phyloP scores from a whole-genome alignment of 2,329 filamentous ascomycete species.

The Penicillium sp. region DNA sequence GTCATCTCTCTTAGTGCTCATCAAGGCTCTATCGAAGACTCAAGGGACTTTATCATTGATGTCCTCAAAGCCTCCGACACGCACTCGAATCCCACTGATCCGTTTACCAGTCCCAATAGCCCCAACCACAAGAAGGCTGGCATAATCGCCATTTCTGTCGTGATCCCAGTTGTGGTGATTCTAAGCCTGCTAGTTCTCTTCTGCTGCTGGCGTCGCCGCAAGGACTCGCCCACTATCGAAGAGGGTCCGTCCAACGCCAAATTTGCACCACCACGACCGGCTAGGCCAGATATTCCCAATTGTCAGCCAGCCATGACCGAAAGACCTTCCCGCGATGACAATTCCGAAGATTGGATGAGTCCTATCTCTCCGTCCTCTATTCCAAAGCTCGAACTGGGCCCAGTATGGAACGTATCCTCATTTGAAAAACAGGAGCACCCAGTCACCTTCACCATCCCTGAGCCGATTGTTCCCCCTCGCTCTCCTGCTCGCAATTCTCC shows the following conservation, averaged over 20 bases:
- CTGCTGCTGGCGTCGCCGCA: conserved; percentile 37
- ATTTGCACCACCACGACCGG: conserved; percentile 20
- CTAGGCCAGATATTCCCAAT: conserved; percentile 23
- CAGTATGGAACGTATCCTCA: conserved; percentile 33
- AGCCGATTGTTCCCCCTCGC: conserved; percentile 29
- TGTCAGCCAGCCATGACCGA: conserved; percentile 26
- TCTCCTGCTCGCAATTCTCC: conserved; percentile 33
- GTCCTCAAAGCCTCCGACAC: conserved; percentile 25
- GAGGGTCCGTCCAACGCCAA: conserved; percentile 28
- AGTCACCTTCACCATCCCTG: conserved; percentile 15
- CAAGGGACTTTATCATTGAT: conserved; percentile 47
- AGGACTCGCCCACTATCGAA: conserved; percentile 24
- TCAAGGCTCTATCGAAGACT: conserved; percentile 40
- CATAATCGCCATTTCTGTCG: conserved; percentile 39
- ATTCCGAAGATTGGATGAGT: conserved; percentile 24
- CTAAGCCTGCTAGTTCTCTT: conserved; percentile 32
- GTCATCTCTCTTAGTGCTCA: conserved; percentile 47
- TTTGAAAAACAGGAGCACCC: conserved; percentile 23
- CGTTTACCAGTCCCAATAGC: conserved; percentile 21
- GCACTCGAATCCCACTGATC: conserved; percentile 18
- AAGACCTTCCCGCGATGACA: conserved; percentile 21
- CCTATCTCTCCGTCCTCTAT: conserved; percentile 29
- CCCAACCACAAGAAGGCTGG: conserved; percentile 34
- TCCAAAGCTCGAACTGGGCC: conserved; percentile 37
- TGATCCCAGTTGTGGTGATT: conserved; percentile 36